Conservation (phyloP, 2,329 filamentous ascomycete genomes). For the Didymellaceae sp. region DNA sequence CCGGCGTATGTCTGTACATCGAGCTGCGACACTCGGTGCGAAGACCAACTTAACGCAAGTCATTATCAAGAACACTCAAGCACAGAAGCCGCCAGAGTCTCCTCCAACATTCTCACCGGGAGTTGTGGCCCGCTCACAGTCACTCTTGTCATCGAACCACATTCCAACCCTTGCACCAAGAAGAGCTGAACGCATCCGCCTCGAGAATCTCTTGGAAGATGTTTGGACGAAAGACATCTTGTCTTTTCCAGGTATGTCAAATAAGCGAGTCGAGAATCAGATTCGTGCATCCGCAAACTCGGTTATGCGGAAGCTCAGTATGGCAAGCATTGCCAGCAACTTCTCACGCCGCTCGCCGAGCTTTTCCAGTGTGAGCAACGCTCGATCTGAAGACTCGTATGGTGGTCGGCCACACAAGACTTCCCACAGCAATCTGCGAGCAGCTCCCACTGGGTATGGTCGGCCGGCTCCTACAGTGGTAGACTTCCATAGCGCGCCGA, state of each 20-base stretch:
- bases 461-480: constrained; percentile 44
- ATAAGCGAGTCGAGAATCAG: constrained; percentile 70
- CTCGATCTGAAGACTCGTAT: constrained; percentile 45
- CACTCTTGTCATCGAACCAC: constrained; percentile 71
- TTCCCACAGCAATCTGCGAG: constrained; percentile 34
- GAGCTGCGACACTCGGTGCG: constrained; percentile 74
- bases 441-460: constrained; percentile 33
- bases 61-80: constrained; percentile 84
- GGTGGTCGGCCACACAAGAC: constrained; percentile 36
- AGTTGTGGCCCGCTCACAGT: constrained; percentile 80
- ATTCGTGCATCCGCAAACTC: constrained; percentile 82
- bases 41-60: constrained; percentile 75
- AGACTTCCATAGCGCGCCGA: constrained; percentile 57
- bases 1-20: constrained; percentile 77
- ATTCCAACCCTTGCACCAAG: constrained; percentile 76
- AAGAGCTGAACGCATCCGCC: constrained; percentile 74
- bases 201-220: constrained; percentile 76
- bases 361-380: constrained; percentile 52
- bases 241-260: constrained; percentile 82
- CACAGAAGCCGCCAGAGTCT: constrained; percentile 63
- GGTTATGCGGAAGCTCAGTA: constrained; percentile 86
- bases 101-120: constrained; percentile 52
- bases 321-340: constrained; percentile 77
- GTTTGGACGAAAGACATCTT: constrained; percentile 84
- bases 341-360: constrained; percentile 76